phyloP scores from a whole-genome alignment of 169 alveolate genomes.

The Plasmodium cynomolgi region DNA sequence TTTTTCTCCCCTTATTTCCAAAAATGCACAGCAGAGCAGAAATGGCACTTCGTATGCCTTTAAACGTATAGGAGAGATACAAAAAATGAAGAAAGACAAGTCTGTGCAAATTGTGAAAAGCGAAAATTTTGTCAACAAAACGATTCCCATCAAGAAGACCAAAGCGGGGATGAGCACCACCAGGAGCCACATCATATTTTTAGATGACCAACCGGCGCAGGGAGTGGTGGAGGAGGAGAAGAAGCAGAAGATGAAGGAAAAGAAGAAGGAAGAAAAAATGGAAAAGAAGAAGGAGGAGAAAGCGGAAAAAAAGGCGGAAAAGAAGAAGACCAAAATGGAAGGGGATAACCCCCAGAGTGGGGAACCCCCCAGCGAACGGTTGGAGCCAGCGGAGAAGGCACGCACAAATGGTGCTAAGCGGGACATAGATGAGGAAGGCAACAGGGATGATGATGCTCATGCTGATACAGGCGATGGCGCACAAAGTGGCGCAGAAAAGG shows the following conservation, averaged over 20 bases:
- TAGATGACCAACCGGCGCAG: conserved; percentile 14
- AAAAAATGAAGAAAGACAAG: not conserved
- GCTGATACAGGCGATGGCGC: not conserved
- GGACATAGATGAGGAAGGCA: not conserved
- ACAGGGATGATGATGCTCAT: not conserved
- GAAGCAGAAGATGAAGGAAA: not conserved
- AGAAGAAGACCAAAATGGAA: not conserved
- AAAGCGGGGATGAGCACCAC: conserved; percentile 72
- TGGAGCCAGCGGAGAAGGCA: not conserved
- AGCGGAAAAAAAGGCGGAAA: not conserved
- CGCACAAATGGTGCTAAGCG: not conserved
- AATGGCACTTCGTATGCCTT: not conserved
- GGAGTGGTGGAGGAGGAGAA: not conserved
- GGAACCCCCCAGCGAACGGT: not conserved
- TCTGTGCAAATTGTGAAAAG: conserved; percentile 25
- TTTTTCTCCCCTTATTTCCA: conserved; percentile 79
- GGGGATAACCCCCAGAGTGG: not conserved
- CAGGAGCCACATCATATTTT: conserved; percentile 45
- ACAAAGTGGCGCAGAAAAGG: not conserved
- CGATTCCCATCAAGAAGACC: conserved; percentile 53
- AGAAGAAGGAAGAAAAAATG: not conserved
- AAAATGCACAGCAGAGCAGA: not conserved
- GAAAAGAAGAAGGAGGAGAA: not conserved
- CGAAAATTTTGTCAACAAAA: conserved; percentile 31
- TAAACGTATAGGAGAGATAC: not conserved